phyloP scores from a whole-genome alignment of 1,284 basidiomycete genomes.

The Pseudozyma pruni region DNA sequence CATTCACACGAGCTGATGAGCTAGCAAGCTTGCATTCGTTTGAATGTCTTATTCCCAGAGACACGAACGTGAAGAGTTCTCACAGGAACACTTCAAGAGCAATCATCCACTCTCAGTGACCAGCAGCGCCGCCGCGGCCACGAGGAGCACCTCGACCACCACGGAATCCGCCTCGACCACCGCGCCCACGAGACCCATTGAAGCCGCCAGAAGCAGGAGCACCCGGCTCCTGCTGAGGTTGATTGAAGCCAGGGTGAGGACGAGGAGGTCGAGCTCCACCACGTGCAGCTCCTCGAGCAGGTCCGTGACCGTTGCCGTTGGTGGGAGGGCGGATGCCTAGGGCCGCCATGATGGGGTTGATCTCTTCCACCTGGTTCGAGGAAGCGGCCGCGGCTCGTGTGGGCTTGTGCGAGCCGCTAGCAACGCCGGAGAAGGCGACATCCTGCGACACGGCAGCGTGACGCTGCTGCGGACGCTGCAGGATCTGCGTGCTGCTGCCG shows the following conservation, averaged over 20 bases:
- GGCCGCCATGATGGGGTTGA: conserved; percentile 51
- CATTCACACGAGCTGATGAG: too few relatives aligned
- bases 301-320: conserved; percentile 16
- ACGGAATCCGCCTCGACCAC: conserved; percentile 26
- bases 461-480: conserved; percentile 40
- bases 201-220: conserved; percentile 3
- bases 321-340: conserved; percentile 42
- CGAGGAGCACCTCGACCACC: conserved; percentile 14
- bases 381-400: conserved; percentile 24
- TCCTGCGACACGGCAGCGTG: conserved; percentile 41
- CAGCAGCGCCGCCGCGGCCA: conserved; percentile 19
- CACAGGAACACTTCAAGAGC: too few relatives aligned
- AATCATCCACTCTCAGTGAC: conserved; percentile 10
- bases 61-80: too few relatives aligned
- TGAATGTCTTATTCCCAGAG: too few relatives aligned
- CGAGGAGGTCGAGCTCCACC: conserved; percentile 30
- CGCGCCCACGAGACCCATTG: conserved; percentile 23
- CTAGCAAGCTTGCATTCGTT: too few relatives aligned
- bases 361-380: conserved; percentile 25
- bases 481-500: conserved; percentile 35
- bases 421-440: conserved; percentile 50
- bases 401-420: conserved; percentile 45
- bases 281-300: conserved; percentile 20
- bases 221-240: conserved; percentile 13
- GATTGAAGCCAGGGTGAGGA: conserved; percentile 1